Evolutionary conservation across 1,284 basidiomycete genomes (phyloP), one percentile per base, ranked within the genome.

Genomic region (Chalciporus sp.): DNA sequence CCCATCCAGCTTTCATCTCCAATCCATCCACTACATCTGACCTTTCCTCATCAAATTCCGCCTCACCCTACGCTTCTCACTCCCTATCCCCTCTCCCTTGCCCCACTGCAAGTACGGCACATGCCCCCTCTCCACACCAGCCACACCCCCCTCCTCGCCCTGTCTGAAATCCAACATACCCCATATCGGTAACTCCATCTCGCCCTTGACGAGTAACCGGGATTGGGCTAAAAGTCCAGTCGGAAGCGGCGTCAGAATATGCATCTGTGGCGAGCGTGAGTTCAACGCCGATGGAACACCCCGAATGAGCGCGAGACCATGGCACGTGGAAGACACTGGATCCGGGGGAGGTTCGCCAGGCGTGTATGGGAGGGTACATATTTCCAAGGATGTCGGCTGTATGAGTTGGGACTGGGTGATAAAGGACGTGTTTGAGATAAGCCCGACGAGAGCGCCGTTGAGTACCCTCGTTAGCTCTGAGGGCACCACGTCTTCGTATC

Each of bases 11-110:
- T n/a, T n/a, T n/a, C n/a, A n/a, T n/a, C n/a, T n/a, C n/a, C n/a
- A n/a, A n/a, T n/a, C n/a, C n/a, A 23, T 23, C 23, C 29, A 35
- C 61, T 72, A 86, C 76, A 84, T 79, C 75, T 92, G 87, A 11
- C 82, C 84, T 62, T 82, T 85, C 37, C 94, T 79, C 92, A 95
- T 94, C 65, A 98, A 70, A 74, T 97, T 97, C 67, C 94, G 79
- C 67, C 95, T 80, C 45, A 94, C 84, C 43, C 86, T 75, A 63
- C 89, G 78, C 63, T 81, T 84, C 57, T 89, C 89, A 7, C 79
- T 84, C 5, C 93, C 90, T 14, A 85, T 69, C 5, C 82, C 83
- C 46, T 82, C 82, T 2, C 80, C 79, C 61, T 81, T 82, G 0
- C 86, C 86, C 86, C 88, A 92, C 58, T 89, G 86, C 62, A 98